Percentiles rank a stretch among this genome's conserved stretches.
phyloP scores from a whole-genome alignment of 2,329 filamentous ascomycete genomes.

The Aspergillus carbonarius region DNA sequence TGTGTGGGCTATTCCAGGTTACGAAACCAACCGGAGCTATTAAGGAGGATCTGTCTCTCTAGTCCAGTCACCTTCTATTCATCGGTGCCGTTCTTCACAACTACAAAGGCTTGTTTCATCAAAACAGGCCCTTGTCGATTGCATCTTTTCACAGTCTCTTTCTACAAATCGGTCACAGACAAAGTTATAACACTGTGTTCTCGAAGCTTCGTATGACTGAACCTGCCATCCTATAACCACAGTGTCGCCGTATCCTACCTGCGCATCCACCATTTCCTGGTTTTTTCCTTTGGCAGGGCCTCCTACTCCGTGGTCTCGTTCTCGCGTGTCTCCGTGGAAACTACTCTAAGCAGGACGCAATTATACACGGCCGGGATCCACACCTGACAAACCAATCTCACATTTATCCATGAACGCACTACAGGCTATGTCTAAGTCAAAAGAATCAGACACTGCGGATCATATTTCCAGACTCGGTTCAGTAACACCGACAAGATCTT shows the following conservation, averaged over 20 bases:
- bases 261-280: not conserved
- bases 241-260: not conserved
- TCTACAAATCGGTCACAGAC: too few relatives aligned
- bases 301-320: not conserved
- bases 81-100: not conserved
- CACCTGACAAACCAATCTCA: not conserved
- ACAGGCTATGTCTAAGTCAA: not conserved
- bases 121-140: too few relatives aligned
- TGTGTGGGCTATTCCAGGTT: not conserved
- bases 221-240: not conserved
- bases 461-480: slow-evolving; percentile 3
- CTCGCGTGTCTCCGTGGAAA: too few relatives aligned
- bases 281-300: not conserved
- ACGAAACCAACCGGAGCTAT: not conserved
- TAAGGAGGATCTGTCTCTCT: not conserved
- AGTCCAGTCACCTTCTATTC: not conserved
- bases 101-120: not conserved
- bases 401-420: not conserved
- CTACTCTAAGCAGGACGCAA: not conserved
- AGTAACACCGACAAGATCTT: slow-evolving; percentile 1
- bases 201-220: not conserved
- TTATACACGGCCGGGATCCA: not conserved
- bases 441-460: not conserved
- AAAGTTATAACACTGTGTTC: too few relatives aligned
- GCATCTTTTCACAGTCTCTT: too few relatives aligned